phyloP scores from a whole-genome alignment of 371 early-diverging fungal species.

The Syncephalastrum sp. region DNA sequence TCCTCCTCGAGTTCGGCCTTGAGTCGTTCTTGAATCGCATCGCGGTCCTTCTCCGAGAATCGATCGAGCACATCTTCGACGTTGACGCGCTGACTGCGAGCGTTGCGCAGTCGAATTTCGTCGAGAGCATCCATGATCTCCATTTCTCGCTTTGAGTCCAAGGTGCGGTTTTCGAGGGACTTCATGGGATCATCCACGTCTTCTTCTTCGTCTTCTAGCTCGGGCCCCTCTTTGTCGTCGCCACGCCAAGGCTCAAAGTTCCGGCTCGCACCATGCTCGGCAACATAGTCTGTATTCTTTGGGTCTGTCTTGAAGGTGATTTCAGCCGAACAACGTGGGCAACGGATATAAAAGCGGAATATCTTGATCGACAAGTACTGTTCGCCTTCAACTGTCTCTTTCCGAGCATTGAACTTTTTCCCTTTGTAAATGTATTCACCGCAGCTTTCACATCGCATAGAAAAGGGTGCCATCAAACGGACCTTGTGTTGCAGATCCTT shows the following conservation, averaged over 20 bases:
- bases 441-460: conserved; percentile 96
- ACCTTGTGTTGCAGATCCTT: conserved; percentile 90
- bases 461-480: conserved; percentile 96
- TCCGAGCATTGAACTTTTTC: conserved; percentile 96
- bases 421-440: conserved; percentile 96
- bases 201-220: conserved; percentile 61
- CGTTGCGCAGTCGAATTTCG: conserved; percentile 89
- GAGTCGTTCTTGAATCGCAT: conserved; percentile 28
- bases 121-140: conserved; percentile 95
- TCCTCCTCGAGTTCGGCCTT: conserved; percentile 68
- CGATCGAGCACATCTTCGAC: conserved; percentile 60
- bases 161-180: conserved; percentile 90
- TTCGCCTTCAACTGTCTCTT: conserved; percentile 85
- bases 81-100: conserved; percentile 75
- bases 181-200: conserved; percentile 92
- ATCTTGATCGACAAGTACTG: conserved; percentile 85
- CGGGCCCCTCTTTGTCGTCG: conserved; percentile 57
- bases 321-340: conserved; percentile 92
- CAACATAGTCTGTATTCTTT: conserved; percentile 91
- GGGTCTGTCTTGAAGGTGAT: conserved; percentile 99
- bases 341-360: conserved; percentile 95
- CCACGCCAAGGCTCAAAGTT: conserved; percentile 97
- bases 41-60: conserved; percentile 48
- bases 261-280: conserved; percentile 91
- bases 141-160: conserved; percentile 94